Conservation (phyloP, 768 basidiomycete species). For the Suillus placidus region DNA sequence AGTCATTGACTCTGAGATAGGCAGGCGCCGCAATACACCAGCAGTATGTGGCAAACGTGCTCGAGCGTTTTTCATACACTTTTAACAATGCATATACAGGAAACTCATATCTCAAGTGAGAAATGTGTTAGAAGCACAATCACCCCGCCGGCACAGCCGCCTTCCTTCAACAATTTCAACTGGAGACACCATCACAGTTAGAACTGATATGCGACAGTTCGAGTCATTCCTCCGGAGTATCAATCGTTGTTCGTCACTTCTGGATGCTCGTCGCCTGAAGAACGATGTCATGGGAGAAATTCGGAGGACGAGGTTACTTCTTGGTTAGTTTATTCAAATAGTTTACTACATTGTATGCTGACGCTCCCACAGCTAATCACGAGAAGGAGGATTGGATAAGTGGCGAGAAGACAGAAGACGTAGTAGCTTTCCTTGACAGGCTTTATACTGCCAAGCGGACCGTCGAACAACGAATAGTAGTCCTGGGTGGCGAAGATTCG, state of each 20-base stretch:
- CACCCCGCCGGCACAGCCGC: constrained; percentile 54
- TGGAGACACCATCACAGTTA: constrained; percentile 77
- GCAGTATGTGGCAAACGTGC: constrained; percentile 43
- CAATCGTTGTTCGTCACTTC: constrained; percentile 72
- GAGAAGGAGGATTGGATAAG: constrained; percentile 90
- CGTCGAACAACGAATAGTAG: constrained; percentile 82
- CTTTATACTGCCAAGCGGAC: constrained; percentile 87
- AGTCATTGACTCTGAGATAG: constrained; percentile 29
- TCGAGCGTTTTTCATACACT: not conserved
- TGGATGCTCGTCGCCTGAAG: constrained; percentile 88
- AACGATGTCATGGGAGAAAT: constrained; percentile 95
- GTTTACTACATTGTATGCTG: not conserved
- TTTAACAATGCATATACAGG: constrained; percentile 39
- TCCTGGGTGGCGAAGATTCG: constrained; percentile 71
- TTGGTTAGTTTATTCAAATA: constrained; percentile 50
- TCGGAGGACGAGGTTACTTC: constrained; percentile 69
- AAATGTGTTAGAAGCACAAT: constrained; percentile 79
- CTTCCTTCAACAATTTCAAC: constrained; percentile 45
- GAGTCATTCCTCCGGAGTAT: constrained; percentile 91
- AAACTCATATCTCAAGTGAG: constrained; percentile 88
- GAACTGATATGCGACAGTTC: constrained; percentile 81
- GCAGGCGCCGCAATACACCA: constrained; percentile 73
- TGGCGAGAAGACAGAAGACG: constrained; percentile 81
- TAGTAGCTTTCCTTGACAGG: constrained; percentile 85
- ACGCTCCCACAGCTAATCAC: constrained; percentile 61